These are phyloP conservation scores for Paramecium caudatum DNA, from an alignment of 73 alveolate genomes.

Conservation along the genomic window DNA sequence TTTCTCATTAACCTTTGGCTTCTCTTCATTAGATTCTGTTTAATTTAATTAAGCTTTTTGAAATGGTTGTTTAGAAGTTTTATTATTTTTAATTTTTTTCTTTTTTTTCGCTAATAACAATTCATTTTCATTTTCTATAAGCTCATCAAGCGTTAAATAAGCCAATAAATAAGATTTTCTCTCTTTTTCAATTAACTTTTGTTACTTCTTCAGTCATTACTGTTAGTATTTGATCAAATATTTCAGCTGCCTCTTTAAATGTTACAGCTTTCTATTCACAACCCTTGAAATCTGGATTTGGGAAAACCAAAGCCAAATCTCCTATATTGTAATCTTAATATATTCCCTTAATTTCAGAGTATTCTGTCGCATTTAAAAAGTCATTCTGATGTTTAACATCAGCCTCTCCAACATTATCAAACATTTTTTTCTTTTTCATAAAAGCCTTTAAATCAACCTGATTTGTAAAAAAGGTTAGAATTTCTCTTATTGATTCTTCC, in stretches of 20 bases:
- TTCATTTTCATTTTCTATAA: constrained; percentile 7
- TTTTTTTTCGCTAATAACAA: not conserved
- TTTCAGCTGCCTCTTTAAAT: constrained; percentile 50
- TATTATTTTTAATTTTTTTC: not conserved
- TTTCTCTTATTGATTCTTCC: constrained; percentile 46
- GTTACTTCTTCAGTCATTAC: constrained; percentile 62
- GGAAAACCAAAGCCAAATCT: constrained; percentile 38
- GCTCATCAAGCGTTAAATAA: constrained; percentile 47
- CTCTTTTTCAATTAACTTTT: constrained; percentile 39
- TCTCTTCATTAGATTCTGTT: not conserved
- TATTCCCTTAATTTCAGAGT: constrained; percentile 11
- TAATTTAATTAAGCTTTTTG: not conserved
- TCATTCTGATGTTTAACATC: constrained; percentile 48
- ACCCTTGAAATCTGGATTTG: constrained; percentile 54
- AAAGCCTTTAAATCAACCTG: constrained; percentile 46
- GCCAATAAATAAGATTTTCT: constrained; percentile 33
- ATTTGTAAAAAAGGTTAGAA: constrained; percentile 24
- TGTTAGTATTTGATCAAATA: constrained; percentile 29
- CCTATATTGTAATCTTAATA: constrained; percentile 61
- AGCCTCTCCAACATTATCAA: constrained; percentile 22
- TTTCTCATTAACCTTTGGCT: not conserved
- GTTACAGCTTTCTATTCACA: constrained; percentile 12
- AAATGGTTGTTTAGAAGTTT: not conserved
- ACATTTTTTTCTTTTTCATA: not conserved
- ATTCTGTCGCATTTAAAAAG: constrained; percentile 55